Base-by-base conservation (phyloP, 208 protist species). In the Trypanosoma mega region DNA sequence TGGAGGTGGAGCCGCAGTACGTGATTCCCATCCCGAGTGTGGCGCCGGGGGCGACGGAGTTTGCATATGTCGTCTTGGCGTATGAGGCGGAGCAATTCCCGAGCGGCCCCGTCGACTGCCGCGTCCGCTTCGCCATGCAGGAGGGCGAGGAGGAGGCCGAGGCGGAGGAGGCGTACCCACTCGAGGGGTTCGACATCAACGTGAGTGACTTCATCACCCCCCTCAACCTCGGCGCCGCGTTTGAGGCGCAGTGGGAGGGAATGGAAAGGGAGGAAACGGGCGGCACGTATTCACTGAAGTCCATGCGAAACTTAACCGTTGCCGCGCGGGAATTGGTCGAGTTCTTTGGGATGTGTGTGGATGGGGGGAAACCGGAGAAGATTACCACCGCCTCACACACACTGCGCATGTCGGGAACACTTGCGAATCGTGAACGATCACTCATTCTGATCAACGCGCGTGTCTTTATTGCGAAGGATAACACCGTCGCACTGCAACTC, bases 341-440 rank as follows among this genome's bases (percentile, higher is more conserved):
- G 7, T 95, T 97, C 68, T 97, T 92, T 44, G 84, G 86, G 58
- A 92, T 93, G 84, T 61, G 85, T 63, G 72, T 92, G 29, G 75
- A 82, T 20, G 83, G 75, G 23, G 82, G 82, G 31, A 72, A 87
- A 41, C 79, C 85, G 33, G 85, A 90, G 53, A 81, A 84, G 62
- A 72, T 93, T 11, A 78, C 76, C 3, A 82, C 74, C 9, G 67
- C 74, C 2, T 90, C 84, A 26, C 91, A 94, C 73, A 83, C 79
- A 49, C 63, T 97, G 16, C 68, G 51, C 59, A 90, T 97, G 85
- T 74, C 84, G 2, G 91, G 91, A 24, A 75, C 57, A 20, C 51
- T 94, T 49, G 80, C 66, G 2, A 79, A 92, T 46, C 67, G 68
- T 30, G 75, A 60, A 31, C 71, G 56, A 34, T 84, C 86, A 33